Evolutionary conservation across 305 asterid genomes (phyloP).

Genomic region (Salvia sclarea): DNA sequence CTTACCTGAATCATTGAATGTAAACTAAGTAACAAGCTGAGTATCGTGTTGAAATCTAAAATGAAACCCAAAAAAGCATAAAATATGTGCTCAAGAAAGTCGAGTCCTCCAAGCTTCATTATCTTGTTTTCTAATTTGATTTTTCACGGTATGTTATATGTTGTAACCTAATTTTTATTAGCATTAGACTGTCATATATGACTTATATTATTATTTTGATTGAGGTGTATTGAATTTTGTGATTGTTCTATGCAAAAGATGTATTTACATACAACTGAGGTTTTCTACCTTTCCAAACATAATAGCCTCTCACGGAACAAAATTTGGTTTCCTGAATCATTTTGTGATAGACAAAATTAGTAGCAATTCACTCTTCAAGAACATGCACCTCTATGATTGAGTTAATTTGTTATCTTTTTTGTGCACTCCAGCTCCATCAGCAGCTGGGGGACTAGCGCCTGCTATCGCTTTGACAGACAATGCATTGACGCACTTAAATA

Average conservation of each 20-base stretch:
- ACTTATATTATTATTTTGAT: neutral
- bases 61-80: neutral
- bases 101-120: neutral
- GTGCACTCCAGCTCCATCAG: constrained; percentile 53
- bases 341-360: neutral
- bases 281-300: neutral
- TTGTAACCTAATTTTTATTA: neutral
- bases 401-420: neutral
- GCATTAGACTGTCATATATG: neutral
- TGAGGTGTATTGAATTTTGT: neutral
- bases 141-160: neutral
- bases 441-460: constrained; percentile 68
- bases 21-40: constrained; percentile 8
- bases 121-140: neutral
- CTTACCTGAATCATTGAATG: neutral
- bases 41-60: constrained; percentile 2
- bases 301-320: neutral
- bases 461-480: constrained; percentile 74
- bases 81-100: neutral
- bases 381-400: constrained; percentile 2
- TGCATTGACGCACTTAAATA: constrained; percentile 78
- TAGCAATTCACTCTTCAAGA: neutral
- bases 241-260: neutral
- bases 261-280: neutral
- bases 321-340: neutral